These are phyloP conservation scores for Saururus chinensis DNA, from an alignment of 164 flowering plant species.

Conservation along the genomic window DNA sequence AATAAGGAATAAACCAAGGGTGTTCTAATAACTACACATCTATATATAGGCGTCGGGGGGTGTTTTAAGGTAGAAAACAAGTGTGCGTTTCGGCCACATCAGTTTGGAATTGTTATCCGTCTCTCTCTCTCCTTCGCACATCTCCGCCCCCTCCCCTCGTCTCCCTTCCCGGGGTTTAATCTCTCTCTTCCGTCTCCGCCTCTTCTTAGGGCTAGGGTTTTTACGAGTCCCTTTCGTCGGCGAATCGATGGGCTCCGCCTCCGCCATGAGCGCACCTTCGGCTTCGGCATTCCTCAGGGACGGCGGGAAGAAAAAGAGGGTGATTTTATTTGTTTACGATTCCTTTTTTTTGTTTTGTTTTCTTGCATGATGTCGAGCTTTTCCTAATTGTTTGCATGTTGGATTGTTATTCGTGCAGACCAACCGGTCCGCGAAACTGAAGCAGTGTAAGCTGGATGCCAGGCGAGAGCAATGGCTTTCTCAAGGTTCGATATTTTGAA, in stretches of 20 bases:
- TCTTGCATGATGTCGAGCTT: neutral
- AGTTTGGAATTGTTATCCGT: constrained; percentile 43
- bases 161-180: constrained; percentile 4
- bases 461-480: constrained; percentile 67
- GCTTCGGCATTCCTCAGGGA: constrained; percentile 35
- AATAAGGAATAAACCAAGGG: neutral
- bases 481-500: constrained; percentile 2
- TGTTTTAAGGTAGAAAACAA: too few relatives aligned
- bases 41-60: neutral
- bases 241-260: constrained; percentile 45
- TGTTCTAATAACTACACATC: neutral
- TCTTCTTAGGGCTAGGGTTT: constrained; percentile 34
- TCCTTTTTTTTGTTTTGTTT: neutral
- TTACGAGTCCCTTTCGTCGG: neutral
- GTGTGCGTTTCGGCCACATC: constrained; percentile 8
- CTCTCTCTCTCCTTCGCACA: constrained; percentile 1
- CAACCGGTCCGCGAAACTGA: constrained; percentile 71
- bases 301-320: constrained; percentile 69
- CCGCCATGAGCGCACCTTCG: constrained; percentile 28
- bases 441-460: constrained; percentile 81
- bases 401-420: constrained; percentile 27
- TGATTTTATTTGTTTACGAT: constrained; percentile 15
- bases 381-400: neutral
- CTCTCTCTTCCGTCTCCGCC: neutral
- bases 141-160: neutral